Evolutionary conservation across 805 yeast genomes (phyloP).

Genomic region (Metschnikowia peoriensis): DNA sequence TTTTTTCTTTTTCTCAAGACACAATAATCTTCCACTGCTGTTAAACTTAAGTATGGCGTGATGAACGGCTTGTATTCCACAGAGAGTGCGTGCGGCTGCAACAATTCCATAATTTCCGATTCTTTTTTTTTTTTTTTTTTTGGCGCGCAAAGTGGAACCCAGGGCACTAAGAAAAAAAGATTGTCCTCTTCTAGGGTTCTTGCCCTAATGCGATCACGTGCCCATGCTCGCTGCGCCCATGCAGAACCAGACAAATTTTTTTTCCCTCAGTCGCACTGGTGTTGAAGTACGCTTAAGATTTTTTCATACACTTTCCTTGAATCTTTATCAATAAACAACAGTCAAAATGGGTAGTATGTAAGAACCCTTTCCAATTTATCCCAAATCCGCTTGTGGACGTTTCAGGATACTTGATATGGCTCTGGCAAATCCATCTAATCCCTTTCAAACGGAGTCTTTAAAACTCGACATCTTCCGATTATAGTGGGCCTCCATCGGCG

Average conservation of each 20-base stretch:
- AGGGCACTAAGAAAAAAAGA: no score
- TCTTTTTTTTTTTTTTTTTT: no score
- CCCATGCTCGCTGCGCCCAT: slow-evolving; percentile 2
- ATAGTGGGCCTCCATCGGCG: background rate
- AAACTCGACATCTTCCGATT: no score
- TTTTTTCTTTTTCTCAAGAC: background rate
- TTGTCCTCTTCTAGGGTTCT: slow-evolving; percentile 9
- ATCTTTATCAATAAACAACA: slow-evolving; percentile 30
- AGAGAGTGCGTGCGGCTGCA: background rate
- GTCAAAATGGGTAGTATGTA: slow-evolving; percentile 76
- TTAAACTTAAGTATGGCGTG: no score
- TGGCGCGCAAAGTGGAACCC: no score
- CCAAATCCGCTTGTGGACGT: background rate
- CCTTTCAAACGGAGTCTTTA: no score
- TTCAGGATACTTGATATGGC: background rate
- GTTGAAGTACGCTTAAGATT: slow-evolving; percentile 12
- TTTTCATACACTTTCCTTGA: slow-evolving; percentile 18
- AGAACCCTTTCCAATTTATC: slow-evolving; percentile 14
- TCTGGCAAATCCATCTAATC: background rate
- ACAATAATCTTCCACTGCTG: no score
- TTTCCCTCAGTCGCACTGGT: slow-evolving; percentile 17
- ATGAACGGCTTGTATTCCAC: no score
- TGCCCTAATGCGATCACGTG: slow-evolving; percentile 17
- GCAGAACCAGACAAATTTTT: slow-evolving; percentile 17
- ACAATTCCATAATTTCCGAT: background rate